Evolutionary conservation across 1,284 basidiomycete species (phyloP).

Genomic region (Phlebopus sp.): DNA sequence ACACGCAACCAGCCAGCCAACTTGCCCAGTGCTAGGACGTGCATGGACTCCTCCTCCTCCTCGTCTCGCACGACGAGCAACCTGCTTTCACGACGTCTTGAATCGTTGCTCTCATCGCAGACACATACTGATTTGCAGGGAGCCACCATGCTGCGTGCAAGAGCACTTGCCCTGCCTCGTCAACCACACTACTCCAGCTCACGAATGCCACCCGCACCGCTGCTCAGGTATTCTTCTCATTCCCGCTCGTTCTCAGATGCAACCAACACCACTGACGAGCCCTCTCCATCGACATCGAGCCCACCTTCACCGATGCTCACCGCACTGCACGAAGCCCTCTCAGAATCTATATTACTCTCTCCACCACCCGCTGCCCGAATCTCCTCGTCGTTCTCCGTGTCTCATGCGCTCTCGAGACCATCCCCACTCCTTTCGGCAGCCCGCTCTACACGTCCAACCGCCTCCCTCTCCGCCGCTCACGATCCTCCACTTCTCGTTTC

Average conservation of each 20-base stretch:
- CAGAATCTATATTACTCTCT: slow-evolving; percentile 39
- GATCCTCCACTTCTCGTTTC: slow-evolving; percentile 11
- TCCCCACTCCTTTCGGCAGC: slow-evolving; percentile 60
- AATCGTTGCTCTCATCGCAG: slow-evolving; percentile 7
- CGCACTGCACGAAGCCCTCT: slow-evolving; percentile 39
- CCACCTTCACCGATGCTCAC: slow-evolving; percentile 29
- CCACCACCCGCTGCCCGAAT: slow-evolving; percentile 48
- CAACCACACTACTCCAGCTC: slow-evolving; percentile 14
- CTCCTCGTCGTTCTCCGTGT: slow-evolving; percentile 36
- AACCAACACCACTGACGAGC: slow-evolving; percentile 18
- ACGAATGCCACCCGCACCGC: slow-evolving; percentile 12
- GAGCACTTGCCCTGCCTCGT: slow-evolving; percentile 16
- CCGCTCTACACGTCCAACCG: slow-evolving; percentile 61
- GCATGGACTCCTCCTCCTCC: slow-evolving; percentile 15
- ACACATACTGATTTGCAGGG: background rate
- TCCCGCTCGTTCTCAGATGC: slow-evolving; percentile 21
- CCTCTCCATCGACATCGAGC: slow-evolving; percentile 28
- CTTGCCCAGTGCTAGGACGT: slow-evolving; percentile 39
- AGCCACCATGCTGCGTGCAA: slow-evolving; percentile 1
- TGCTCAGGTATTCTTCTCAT: slow-evolving; percentile 25
- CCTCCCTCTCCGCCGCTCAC: slow-evolving; percentile 45
- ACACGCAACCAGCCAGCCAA: background rate
- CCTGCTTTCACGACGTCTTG: slow-evolving; percentile 3
- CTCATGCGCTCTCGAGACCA: slow-evolving; percentile 38
- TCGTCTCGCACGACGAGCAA: slow-evolving; percentile 8